Base-by-base conservation (phyloP, 2,329 filamentous ascomycete species). In the Graphiopsis chlorocephala region DNA sequence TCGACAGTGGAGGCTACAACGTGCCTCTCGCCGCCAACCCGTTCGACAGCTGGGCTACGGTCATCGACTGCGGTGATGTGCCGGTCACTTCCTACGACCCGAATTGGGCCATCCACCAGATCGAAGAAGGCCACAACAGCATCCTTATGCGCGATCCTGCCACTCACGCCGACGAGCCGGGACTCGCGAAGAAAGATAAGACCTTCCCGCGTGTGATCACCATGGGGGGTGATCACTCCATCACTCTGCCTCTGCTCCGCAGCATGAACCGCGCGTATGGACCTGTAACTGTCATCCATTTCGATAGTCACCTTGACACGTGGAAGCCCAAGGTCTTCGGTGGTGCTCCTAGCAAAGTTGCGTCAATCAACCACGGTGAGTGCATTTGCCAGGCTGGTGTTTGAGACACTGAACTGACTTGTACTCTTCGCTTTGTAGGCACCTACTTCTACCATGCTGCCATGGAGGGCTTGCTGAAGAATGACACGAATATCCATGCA, bases 271-370 rank as follows among this genome's bases (percentile, higher is more conserved):
- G 83, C 69, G 87, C 86, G 61, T 94, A 93, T 72, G 87, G 85
- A 1, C 87, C 89, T 1, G 85, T 88, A 38, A 87, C 81, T 17
- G 85, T 88, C 45, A 85, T 88, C 65, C 86, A 88, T 74, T 88
- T 88, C 71, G 86, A 88, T 73, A 85, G 81, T 56, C 86, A 88
- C 73, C 77, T 87, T 77, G 84, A 84, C 68, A 83, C 84, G 72
- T 91, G 91, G 91, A 87, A 86, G 65, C 92, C 92, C 50, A 94
- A 94, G 75, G 92, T 95, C 28, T 96, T 96, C 71, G 92, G 92
- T 61, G 92, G 91, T 31, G 88, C 90, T 0, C 91, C 92, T 0
- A 90, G 86, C 29, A 85, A 93, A 66, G 86, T 88, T 45, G 91
- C 92, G 23, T 84, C 84, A 68, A 88, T 96, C 79, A 96, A 95